Evolutionary conservation across 2,329 filamentous ascomycete species (phyloP).

Genomic region (Phyllosticta citrichinensis): DNA sequence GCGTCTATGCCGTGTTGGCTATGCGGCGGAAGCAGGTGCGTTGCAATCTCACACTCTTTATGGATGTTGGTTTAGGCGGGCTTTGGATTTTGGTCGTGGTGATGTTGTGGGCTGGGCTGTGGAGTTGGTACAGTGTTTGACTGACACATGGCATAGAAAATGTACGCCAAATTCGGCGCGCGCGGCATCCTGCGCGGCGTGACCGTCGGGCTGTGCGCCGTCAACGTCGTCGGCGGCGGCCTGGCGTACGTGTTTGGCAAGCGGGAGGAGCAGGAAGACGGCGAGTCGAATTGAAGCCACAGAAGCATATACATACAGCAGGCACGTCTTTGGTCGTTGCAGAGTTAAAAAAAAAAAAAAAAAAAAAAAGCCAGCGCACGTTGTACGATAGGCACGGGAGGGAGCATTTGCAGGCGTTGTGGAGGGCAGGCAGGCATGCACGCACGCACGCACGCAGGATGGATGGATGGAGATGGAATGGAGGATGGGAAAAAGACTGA

Average conservation of each 20-base stretch:
- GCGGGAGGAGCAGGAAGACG: conserved; percentile 23
- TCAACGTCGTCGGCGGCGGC: conserved; percentile 42
- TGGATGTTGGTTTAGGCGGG: too few relatives aligned
- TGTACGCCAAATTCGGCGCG: conserved; percentile 39
- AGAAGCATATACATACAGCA: neutral
- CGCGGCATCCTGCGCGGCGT: conserved; percentile 43
- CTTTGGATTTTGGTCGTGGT: too few relatives aligned
- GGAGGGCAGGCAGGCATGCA: neutral
- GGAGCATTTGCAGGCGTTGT: neutral
- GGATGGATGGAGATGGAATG: too few relatives aligned
- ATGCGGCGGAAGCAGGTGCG: conserved; percentile 42
- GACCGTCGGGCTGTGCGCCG: conserved; percentile 41
- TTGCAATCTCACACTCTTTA: neutral
- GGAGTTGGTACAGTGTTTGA: too few relatives aligned
- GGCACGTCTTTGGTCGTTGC: too few relatives aligned
- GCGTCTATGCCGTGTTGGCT: conserved; percentile 54
- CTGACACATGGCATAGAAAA: conserved; percentile 20
- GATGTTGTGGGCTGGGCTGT: too few relatives aligned
- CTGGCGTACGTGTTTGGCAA: conserved; percentile 42
- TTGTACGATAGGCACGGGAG: neutral
- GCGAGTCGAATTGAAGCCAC: neutral
- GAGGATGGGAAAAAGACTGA: too few relatives aligned
- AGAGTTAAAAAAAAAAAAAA: too few relatives aligned
- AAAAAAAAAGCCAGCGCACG: too few relatives aligned
- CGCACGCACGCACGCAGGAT: neutral